Percentiles rank a stretch among this genome's conserved stretches.
Conservation (phyloP, 192 early-diverging fungal species). For the Podila minutissima region DNA sequence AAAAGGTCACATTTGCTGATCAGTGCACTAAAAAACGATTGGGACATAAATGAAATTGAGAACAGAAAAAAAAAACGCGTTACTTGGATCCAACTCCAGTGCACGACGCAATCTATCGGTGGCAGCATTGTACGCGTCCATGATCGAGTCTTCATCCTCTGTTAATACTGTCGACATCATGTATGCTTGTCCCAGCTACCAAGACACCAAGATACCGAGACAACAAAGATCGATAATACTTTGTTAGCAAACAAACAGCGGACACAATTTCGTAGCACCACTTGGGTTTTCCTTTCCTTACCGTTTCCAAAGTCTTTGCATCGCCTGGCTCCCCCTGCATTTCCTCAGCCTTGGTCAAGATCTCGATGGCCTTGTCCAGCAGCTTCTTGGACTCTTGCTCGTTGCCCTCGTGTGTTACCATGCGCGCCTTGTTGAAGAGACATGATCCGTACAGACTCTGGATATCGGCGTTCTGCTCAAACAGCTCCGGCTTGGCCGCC, state of each 20-base stretch:
- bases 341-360: constrained; percentile 27
- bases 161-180: constrained; percentile 50
- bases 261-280: too few species aligned
- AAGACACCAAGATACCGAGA: background rate
- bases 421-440: constrained; percentile 34
- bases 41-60: too few species aligned
- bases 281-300: background rate
- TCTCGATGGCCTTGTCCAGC: constrained; percentile 35
- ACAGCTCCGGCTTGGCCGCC: constrained; percentile 2
- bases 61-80: background rate
- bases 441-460: constrained; percentile 36
- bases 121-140: constrained; percentile 61
- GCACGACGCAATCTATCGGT: constrained; percentile 56
- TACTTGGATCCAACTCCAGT: constrained; percentile 55
- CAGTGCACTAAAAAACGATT: background rate
- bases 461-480: constrained; percentile 29
- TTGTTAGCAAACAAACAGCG: background rate
- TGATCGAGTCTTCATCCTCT: constrained; percentile 61
- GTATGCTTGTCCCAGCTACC: constrained; percentile 54
- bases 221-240: background rate
- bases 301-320: constrained; percentile 31
- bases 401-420: constrained; percentile 14
- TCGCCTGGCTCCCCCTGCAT: constrained; percentile 37
- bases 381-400: constrained; percentile 12
- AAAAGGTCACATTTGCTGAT: background rate